Conservation (phyloP, 108 stramenopile species). For the Hondaea fermentalgiana region DNA sequence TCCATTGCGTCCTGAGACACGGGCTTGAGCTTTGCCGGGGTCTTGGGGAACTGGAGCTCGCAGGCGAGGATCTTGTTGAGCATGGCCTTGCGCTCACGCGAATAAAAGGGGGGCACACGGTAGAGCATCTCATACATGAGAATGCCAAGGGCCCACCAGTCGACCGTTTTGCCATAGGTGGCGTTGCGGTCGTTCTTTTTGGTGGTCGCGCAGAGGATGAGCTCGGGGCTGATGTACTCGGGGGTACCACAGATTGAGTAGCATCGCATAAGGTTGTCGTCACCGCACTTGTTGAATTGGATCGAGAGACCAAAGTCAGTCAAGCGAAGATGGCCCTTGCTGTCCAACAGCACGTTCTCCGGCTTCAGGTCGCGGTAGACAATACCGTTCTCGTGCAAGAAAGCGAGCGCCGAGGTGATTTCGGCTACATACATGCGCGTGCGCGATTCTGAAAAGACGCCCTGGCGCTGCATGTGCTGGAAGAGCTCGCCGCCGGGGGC, state of each 20-base stretch:
- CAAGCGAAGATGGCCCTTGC: constrained; percentile 77
- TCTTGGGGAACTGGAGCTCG: constrained; percentile 4
- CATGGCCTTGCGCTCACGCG: neutral
- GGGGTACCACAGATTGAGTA: constrained; percentile 89
- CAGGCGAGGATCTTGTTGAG: constrained; percentile 54
- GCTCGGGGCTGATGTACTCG: constrained; percentile 96
- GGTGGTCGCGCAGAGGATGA: constrained; percentile 36
- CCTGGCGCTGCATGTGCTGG: constrained; percentile 44
- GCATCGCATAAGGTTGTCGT: constrained; percentile 10
- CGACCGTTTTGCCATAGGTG: constrained; percentile 77
- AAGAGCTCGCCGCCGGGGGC: constrained; percentile 73
- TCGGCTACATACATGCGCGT: constrained; percentile 59
- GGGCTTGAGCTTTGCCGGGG: neutral
- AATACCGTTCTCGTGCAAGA: constrained; percentile 68
- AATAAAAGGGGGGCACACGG: constrained; percentile 51
- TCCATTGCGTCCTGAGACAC: neutral
- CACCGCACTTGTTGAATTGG: neutral
- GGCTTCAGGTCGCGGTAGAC: constrained; percentile 87
- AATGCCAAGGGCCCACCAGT: constrained; percentile 45
- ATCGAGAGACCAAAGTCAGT: constrained; percentile 93
- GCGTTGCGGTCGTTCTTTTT: constrained; percentile 34
- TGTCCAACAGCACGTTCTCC: constrained; percentile 50
- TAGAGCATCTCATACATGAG: constrained; percentile 54
- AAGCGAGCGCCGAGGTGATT: constrained; percentile 54
- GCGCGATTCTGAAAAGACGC: constrained; percentile 43